Base-by-base conservation (phyloP, 2,329 filamentous ascomycete species). In the Tolypocladium inflatum region DNA sequence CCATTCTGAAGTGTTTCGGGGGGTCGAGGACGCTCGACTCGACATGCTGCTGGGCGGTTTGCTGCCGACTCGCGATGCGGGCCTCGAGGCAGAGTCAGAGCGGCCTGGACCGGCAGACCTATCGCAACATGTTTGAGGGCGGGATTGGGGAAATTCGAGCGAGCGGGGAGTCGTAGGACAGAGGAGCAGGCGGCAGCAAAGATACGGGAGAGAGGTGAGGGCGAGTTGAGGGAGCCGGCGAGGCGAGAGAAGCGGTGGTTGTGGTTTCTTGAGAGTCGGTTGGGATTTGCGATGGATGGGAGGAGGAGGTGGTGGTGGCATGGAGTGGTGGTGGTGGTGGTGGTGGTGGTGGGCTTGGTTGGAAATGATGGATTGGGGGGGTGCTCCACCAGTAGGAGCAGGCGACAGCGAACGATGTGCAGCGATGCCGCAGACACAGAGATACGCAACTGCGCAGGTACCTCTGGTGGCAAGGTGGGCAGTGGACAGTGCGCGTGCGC, bases 111-210 rank as follows among this genome's bases (percentile, higher is more conserved):
- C 58, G 58, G 57, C 57, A 57, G 33, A 45, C 50, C 57, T 63
- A 63, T 58, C 54, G 58, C 48, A 48, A 58, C 61, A 63, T 63
- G 55, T n/a, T 59, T 42, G 54, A 33, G 26, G 26, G 48, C 48
- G 17, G 5, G 48, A 11, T 33, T 33, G 30, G 30, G 17, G 17
- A 35, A n/a, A 33, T 26, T 51, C 43, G 55, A 23, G 42, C 11
- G 43, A 51, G 55, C 42, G 33, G 15, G 15, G 33, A 33, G 21
- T 10, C 3, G 55, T n/a, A 21, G 35, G n/a, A 38, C 11, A 45
- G 54, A 55, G 54, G 21, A 42, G 41, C 39, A 21, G 26, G 42
- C 21, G 54, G 38, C 19, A 37, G 45, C 43, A 55, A 55, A 55
- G 33, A 45, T 37, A 37, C 17, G 42, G 19, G 10, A 11, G 15